Conservation (phyloP, 2,329 filamentous ascomycete genomes). For the Trichoderma sp. region DNA sequence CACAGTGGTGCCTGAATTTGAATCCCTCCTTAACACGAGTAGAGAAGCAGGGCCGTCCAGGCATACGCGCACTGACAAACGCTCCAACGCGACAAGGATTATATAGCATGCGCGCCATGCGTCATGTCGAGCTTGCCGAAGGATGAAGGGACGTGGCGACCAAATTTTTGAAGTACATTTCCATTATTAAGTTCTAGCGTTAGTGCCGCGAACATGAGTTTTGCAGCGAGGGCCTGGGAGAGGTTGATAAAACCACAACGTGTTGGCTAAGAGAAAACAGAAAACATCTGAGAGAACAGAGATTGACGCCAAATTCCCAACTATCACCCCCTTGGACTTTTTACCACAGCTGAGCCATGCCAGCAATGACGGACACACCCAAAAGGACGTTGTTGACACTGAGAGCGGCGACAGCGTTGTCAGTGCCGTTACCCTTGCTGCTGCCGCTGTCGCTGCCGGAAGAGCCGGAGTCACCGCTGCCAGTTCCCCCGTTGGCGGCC, state of each 20-base stretch:
- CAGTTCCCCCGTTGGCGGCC: conserved; percentile 54
- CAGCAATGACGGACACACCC: conserved; percentile 52
- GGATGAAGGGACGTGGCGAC: conserved; percentile 28
- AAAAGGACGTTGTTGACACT: conserved; percentile 52
- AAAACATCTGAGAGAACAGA: conserved; percentile 41
- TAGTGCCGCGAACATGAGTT: conserved; percentile 35
- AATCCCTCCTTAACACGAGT: not conserved
- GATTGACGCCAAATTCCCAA: conserved; percentile 44
- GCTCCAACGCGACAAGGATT: not conserved
- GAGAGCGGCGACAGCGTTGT: conserved; percentile 51
- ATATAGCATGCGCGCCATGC: conserved; percentile 16
- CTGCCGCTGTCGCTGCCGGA: conserved; percentile 35
- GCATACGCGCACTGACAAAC: conserved; percentile 2
- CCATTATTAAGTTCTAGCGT: conserved; percentile 52
- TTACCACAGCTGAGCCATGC: conserved; percentile 59
- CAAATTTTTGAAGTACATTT: conserved; percentile 40
- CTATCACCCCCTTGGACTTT: conserved; percentile 35
- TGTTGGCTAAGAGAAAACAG: conserved; percentile 43
- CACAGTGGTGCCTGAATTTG: not conserved
- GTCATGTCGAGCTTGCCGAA: conserved; percentile 23
- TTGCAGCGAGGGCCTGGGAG: conserved; percentile 30
- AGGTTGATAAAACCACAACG: conserved; percentile 41
- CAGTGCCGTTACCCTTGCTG: conserved; percentile 37
- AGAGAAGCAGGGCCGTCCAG: not conserved
- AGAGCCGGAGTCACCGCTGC: conserved; percentile 38